Percentiles rank a stretch among this genome's conserved stretches.
Conservation (phyloP, 768 basidiomycete species). For the Tephrocybe sp. region DNA sequence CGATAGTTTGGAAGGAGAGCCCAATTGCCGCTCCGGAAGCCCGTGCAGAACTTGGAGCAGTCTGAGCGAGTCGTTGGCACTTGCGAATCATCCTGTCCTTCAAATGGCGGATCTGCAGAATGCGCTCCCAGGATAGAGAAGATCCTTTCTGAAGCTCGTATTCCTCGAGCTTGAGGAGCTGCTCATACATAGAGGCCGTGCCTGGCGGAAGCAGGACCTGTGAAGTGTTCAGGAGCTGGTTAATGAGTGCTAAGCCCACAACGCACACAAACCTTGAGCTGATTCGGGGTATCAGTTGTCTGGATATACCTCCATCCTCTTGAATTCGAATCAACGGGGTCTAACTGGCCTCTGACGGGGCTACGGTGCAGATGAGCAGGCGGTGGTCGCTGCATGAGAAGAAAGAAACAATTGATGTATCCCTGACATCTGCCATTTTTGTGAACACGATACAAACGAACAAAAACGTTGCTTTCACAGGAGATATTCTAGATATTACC, state of each 20-base stretch:
- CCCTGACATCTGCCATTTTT: conserved; percentile 13
- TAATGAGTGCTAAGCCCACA: neutral
- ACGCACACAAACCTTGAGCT: conserved; percentile 56
- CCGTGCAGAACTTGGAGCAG: conserved; percentile 29
- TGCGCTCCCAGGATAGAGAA: conserved; percentile 62
- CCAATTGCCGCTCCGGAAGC: conserved; percentile 28
- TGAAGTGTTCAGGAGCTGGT: conserved; percentile 7
- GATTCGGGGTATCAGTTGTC: conserved; percentile 74
- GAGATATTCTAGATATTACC: neutral
- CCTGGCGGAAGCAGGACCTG: conserved; percentile 71
- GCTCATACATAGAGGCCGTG: conserved; percentile 64
- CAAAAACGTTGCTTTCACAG: conserved; percentile 1
- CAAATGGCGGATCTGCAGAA: conserved; percentile 72
- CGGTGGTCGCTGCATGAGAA: conserved; percentile 17
- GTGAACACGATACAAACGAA: conserved; percentile 12
- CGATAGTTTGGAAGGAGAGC: conserved; percentile 58
- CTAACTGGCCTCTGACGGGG: conserved; percentile 75
- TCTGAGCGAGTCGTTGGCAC: conserved; percentile 62
- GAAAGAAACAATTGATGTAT: conserved; percentile 13
- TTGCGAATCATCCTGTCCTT: conserved; percentile 85
- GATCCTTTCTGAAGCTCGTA: conserved; percentile 60
- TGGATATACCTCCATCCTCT: conserved; percentile 72
- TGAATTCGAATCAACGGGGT: conserved; percentile 59
- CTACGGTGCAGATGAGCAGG: conserved; percentile 59
- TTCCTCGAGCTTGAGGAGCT: conserved; percentile 62